Percentiles rank a stretch among this genome's conserved stretches.
phyloP scores from a whole-genome alignment of 169 alveolate species.

The Amoebophrya sp. region DNA sequence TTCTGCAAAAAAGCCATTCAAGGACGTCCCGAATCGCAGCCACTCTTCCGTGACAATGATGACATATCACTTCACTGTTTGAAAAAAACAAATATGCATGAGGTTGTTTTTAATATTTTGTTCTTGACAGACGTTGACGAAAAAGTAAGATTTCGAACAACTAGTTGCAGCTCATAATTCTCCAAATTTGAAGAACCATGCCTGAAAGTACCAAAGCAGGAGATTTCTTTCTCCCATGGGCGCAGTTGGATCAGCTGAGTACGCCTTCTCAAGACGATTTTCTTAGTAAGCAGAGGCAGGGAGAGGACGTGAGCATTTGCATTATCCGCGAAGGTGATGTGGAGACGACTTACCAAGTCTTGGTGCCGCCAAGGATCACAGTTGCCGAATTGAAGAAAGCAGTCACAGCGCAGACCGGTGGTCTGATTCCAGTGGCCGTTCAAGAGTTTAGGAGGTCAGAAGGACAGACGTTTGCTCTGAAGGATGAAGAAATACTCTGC shows the following conservation, averaged over 20 bases:
- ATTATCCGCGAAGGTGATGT: neutral
- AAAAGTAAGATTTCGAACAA: neutral
- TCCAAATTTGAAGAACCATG: neutral
- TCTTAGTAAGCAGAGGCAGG: neutral
- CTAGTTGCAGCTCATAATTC: neutral
- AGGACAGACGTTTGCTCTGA: neutral
- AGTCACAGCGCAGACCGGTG: neutral
- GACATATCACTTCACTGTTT: neutral
- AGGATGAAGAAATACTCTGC: neutral
- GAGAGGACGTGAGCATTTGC: neutral
- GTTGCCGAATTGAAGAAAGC: neutral
- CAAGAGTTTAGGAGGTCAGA: neutral
- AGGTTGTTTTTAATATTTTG: neutral
- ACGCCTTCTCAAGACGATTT: neutral
- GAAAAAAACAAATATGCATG: neutral
- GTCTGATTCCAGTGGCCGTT: neutral
- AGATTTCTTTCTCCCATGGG: neutral
- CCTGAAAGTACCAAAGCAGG: neutral
- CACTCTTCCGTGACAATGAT: no score
- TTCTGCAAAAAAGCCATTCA: no score
- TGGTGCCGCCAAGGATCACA: neutral
- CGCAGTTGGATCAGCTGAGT: neutral
- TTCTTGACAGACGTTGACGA: neutral
- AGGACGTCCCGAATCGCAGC: no score
- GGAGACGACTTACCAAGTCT: conserved; percentile 10